Base-by-base conservation (phyloP, 345 rosid species). In the Pugionium cornutum region DNA sequence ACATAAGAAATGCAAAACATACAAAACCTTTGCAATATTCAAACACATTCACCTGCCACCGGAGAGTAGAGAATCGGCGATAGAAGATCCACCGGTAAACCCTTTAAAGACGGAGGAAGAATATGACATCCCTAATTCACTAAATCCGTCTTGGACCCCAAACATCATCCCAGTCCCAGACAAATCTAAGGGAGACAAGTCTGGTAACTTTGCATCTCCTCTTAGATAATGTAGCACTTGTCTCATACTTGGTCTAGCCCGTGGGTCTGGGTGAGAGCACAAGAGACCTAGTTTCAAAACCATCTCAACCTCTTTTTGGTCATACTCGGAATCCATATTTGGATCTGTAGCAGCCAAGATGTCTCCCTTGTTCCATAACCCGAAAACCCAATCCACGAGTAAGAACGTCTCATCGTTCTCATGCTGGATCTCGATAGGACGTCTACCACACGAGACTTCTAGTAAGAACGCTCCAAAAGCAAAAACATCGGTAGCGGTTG, bases 391-490 rank as follows among this genome's bases (percentile, higher is more conserved):
- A 73, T 92, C 98, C 76, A 92, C 89, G 52, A 89, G 70, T 36
- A 75, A 34, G 54, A 68, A 75, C 26, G 74, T 68, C 47, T 75
- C 78, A 10, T 75, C 77, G 1, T 10, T 62, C 10, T 6, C 44
- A 0, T 34, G 37, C 34, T 50, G 79, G 0, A 81, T 78, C 70
- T 89, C 98, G 1, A 89, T 83, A 1, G 97, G 98, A 68, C 94
- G 84, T 56, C 97, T 81, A 44, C 98, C 96, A 28, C 98, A 89
- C 0, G 74, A 83, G 0, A 84, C 89, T 69, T 92, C 97, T 1
- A 92, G 78, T 68, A 92, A 68, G n/a, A 92, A 73, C 6, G 97
- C 96, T 28, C 98, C 98, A 45, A 92, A 92, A 4, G 97, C 98
- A 27, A 75, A 92, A 68, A 92, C 89, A 74, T 92, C 98, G 0